phyloP scores from a whole-genome alignment of 148 eudicot species.

The Chenopodium suecicum region DNA sequence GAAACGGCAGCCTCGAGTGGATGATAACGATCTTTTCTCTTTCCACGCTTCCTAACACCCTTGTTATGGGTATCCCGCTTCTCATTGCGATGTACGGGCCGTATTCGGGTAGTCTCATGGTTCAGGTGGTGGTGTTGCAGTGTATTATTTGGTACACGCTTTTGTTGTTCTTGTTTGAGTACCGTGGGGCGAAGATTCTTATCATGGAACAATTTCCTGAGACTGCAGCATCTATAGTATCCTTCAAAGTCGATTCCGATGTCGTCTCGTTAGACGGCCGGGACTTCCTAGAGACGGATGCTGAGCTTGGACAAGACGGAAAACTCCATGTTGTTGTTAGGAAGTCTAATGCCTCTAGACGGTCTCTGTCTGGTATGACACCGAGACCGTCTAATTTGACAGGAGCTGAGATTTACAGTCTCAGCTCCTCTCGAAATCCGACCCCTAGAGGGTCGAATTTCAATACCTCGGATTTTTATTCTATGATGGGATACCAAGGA shows the following conservation, averaged over 20 bases:
- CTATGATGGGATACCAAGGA: constrained; percentile 70
- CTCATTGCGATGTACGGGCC: constrained; percentile 72
- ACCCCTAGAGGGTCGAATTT: constrained; percentile 93
- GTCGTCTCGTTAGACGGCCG: constrained; percentile 80
- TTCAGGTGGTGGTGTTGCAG: constrained; percentile 71
- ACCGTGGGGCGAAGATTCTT: constrained; percentile 68
- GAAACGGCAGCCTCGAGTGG: constrained; percentile 62
- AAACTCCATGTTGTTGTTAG: constrained; percentile 77
- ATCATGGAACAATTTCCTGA: constrained; percentile 88
- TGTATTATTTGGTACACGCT: constrained; percentile 84
- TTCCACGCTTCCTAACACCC: constrained; percentile 68
- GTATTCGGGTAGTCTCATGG: constrained; percentile 58
- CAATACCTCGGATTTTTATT: constrained; percentile 74
- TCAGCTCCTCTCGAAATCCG: constrained; percentile 82
- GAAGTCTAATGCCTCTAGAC: constrained; percentile 73
- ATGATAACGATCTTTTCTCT: constrained; percentile 70
- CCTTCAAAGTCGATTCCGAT: constrained; percentile 78
- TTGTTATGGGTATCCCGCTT: constrained; percentile 80
- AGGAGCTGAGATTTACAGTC: constrained; percentile 87
- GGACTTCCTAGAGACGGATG: constrained; percentile 73
- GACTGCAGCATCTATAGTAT: constrained; percentile 78
- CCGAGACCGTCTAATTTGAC: constrained; percentile 84
- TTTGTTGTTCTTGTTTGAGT: constrained; percentile 60
- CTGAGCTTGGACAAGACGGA: constrained; percentile 75
- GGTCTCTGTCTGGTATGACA: constrained; percentile 55